Conservation (phyloP, 2,329 filamentous ascomycete species). For the Neurospora crassa region DNA sequence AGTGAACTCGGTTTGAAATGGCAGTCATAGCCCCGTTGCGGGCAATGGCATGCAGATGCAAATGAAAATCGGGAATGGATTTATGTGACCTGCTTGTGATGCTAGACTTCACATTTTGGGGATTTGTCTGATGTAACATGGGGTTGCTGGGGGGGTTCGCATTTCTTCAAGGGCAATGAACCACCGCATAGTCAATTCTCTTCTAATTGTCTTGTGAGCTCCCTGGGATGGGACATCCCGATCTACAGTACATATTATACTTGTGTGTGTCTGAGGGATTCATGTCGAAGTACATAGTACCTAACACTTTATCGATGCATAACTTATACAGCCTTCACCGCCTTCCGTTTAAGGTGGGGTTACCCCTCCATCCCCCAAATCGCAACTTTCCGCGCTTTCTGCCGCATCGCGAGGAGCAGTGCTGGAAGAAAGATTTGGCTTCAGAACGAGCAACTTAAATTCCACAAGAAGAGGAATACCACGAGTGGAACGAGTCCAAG, state of each 20-base stretch:
- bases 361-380: slow-evolving; percentile 7
- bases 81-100: neutral
- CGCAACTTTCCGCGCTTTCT: neutral
- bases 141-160: neutral
- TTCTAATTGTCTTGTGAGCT: neutral
- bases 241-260: neutral
- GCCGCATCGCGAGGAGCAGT: neutral
- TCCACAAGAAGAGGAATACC: neutral
- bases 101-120: neutral
- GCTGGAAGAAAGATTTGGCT: neutral
- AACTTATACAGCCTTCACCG: slow-evolving; percentile 4
- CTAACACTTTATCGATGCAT: neutral
- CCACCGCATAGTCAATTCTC: neutral
- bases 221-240: neutral
- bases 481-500: neutral
- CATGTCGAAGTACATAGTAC: neutral
- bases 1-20: neutral
- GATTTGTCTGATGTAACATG: neutral
- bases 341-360: slow-evolving; percentile 6
- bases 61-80: neutral
- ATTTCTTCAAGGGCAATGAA: neutral
- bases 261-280: neutral
- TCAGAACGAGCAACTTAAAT: neutral
- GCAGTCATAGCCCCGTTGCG: neutral
- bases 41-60: neutral